Evolutionary conservation across 2,329 filamentous ascomycete species (phyloP), one percentile per base, ranked within the genome.

Genomic region (Ophiostoma sp.): DNA sequence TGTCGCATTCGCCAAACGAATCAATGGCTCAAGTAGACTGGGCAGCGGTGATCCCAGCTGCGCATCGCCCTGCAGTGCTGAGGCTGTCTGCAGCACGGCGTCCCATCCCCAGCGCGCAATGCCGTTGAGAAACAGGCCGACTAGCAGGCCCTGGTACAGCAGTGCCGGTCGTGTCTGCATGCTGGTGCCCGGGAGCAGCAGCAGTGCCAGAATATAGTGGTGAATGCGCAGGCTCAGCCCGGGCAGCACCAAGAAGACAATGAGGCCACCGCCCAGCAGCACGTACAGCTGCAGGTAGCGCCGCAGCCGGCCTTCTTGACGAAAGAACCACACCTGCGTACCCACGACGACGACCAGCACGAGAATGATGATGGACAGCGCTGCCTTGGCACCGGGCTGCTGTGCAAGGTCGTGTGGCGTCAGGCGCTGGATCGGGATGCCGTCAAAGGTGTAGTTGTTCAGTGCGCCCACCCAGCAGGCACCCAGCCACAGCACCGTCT

Each of bases 21-120:
- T 84, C 72, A 77, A 75, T 0, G 83, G 86, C 41, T 75, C 69
- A n/a, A 81, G 73, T 40, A 87, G 79, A 0, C 72, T 79, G 58
- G 83, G 92, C 1, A 95, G 81, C 0, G 85, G 78, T 0, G 87
- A 87, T 11, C 86, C 86, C 49, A 84, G 78, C 69, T 87, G 85
- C 0, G 85, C 86, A 72, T 90, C 88, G n/a, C 86, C 87, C 67
- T 87, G 87, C 38, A 99, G 79, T 0, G 88, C 87, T 0, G 78
- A 83, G 0, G 91, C 86, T 0, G 95, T 98, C 78, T 99, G 89
- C 16, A 99, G 84, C 64, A 99, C 87, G 0, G 90, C 85, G 71
- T 92, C 93, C 76, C 96, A 99, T 0, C 93, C 93, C 95, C 95
- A 98, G 60, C 94, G 85, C 4, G 93, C 94, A 70, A 96, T 87